phyloP scores from a whole-genome alignment of 108 stramenopile species.

The Mayamaea pseudoterrestris region DNA sequence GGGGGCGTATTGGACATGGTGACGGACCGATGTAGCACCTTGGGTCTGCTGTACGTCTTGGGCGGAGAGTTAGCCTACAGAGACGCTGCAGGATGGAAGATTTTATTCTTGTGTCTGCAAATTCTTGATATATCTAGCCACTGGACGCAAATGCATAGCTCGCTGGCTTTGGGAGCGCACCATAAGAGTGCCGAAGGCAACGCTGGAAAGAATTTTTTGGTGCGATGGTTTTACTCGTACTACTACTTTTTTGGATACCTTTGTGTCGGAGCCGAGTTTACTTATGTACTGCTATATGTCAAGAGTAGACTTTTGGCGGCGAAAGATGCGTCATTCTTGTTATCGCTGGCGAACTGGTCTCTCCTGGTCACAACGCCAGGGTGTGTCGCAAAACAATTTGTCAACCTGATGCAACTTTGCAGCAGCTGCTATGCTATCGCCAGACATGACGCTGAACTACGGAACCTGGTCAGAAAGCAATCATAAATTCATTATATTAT shows the following conservation, averaged over 20 bases:
- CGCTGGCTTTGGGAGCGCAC: slow-evolving; percentile 47
- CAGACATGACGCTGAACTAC: slow-evolving; percentile 40
- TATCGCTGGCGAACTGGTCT: slow-evolving; percentile 16
- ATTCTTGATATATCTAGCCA: slow-evolving; percentile 76
- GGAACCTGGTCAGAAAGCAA: too few relatives aligned
- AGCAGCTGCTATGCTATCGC: slow-evolving; percentile 78
- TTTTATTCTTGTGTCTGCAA: slow-evolving; percentile 38
- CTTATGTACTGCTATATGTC: slow-evolving; percentile 55
- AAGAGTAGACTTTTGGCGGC: slow-evolving; percentile 1
- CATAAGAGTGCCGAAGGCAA: slow-evolving; percentile 91
- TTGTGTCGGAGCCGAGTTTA: slow-evolving; percentile 91
- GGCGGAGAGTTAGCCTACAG: slow-evolving; percentile 28
- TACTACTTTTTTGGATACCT: slow-evolving; percentile 93
- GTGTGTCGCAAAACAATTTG: slow-evolving; percentile 70
- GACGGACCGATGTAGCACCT: slow-evolving; percentile 91
- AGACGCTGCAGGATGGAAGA: slow-evolving; percentile 1
- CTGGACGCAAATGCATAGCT: slow-evolving; percentile 91
- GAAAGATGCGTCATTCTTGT: slow-evolving; percentile 8
- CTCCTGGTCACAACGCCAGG: slow-evolving; percentile 47
- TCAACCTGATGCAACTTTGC: slow-evolving; percentile 74
- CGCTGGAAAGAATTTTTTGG: slow-evolving; percentile 69
- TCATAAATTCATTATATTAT: too few relatives aligned
- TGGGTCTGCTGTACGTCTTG: slow-evolving; percentile 63
- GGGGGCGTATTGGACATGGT: slow-evolving; percentile 96
- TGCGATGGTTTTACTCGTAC: slow-evolving; percentile 85